These are phyloP conservation scores for Hevea brasiliensis DNA, from an alignment of 345 rosid genomes.

Conservation along the genomic window DNA sequence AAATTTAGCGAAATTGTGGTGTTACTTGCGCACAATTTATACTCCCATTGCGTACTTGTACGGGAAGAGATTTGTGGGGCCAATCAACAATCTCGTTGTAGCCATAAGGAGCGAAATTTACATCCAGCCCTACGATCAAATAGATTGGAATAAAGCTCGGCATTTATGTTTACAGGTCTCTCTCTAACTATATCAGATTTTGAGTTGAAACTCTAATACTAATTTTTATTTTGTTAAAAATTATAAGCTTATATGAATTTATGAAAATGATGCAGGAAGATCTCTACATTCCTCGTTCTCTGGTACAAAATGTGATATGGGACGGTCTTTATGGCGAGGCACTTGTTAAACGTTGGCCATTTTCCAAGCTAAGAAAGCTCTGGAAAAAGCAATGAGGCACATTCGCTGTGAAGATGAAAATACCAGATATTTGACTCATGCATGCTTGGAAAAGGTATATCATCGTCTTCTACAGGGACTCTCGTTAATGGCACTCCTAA, in stretches of 20 bases:
- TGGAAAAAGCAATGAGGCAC: slow-evolving; percentile 43
- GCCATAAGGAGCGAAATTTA: slow-evolving; percentile 56
- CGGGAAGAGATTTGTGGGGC: slow-evolving; percentile 63
- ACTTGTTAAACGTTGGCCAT: slow-evolving; percentile 53
- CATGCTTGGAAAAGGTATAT: slow-evolving; percentile 58
- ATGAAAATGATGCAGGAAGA: slow-evolving; percentile 46
- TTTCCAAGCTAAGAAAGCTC: slow-evolving; percentile 55
- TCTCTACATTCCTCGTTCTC: slow-evolving; percentile 53
- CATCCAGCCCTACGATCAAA: slow-evolving; percentile 43
- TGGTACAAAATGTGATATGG: slow-evolving; percentile 54
- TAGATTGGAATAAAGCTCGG: slow-evolving; percentile 58
- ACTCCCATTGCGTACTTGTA: slow-evolving; percentile 72
- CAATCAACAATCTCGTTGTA: slow-evolving; percentile 43
- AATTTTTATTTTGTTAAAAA: no score
- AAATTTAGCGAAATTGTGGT: slow-evolving; percentile 49
- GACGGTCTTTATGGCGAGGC: slow-evolving; percentile 57
- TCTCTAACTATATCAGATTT: no score
- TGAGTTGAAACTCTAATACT: no score
- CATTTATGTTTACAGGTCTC: slow-evolving; percentile 48
- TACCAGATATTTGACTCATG: slow-evolving; percentile 56
- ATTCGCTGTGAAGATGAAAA: slow-evolving; percentile 66
- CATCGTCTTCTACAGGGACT: no score
- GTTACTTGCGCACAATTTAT: slow-evolving; percentile 57
- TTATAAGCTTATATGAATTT: no score
- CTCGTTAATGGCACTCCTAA: no score